Conservation (phyloP, 2,329 filamentous ascomycete genomes). For the Escovopsis sp. region DNA sequence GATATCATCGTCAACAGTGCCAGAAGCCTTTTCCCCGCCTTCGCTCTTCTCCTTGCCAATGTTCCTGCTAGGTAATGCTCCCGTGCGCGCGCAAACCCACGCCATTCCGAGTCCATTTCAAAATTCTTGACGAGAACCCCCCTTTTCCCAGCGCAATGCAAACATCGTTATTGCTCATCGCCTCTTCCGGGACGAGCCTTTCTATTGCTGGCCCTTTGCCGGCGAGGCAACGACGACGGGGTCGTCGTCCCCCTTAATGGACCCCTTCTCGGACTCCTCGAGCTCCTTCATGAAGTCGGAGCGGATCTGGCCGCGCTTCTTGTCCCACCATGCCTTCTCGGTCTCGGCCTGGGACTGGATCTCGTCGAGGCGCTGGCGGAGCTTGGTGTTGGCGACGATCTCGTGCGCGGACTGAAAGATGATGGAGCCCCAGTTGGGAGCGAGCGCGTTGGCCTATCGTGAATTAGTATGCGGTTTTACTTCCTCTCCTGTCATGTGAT, state of each 20-base stretch:
- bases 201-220: constrained; percentile 4
- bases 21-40: too few species aligned
- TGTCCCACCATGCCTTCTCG: constrained; percentile 90
- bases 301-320: constrained; percentile 58
- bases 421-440: constrained; percentile 75
- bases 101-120: too few species aligned
- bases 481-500: background rate
- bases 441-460: constrained; percentile 74
- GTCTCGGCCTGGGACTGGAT: constrained; percentile 54
- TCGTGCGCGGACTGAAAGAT: constrained; percentile 98
- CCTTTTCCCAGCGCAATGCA: too few species aligned
- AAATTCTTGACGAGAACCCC: too few species aligned
- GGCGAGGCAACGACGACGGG: constrained; percentile 58
- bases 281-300: constrained; percentile 75
- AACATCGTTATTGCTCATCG: too few species aligned
- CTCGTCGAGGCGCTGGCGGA: constrained; percentile 61
- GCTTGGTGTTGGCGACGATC: constrained; percentile 69
- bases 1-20: too few species aligned
- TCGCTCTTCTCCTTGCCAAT: too few species aligned
- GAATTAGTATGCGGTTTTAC: background rate
- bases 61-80: too few species aligned
- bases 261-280: constrained; percentile 42
- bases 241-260: constrained; percentile 25
- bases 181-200: too few species aligned
- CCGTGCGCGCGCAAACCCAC: too few species aligned